Base-by-base conservation (phyloP, 805 yeast genomes). In the Jamesozyma spencerorum region DNA sequence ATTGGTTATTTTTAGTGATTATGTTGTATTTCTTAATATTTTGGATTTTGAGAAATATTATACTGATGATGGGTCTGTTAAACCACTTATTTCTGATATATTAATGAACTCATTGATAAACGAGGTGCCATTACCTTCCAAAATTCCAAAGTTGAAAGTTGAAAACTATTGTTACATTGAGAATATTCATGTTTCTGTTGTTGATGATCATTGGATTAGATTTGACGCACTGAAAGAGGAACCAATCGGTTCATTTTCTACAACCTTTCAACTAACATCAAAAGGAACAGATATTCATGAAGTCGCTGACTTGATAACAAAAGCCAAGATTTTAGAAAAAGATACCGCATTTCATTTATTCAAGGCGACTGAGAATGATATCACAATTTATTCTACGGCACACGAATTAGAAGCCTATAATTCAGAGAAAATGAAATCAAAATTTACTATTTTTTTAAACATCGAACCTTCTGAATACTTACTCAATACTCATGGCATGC, bases 71-170 rank as follows among this genome's bases (percentile, higher is more conserved):
- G 44, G 39, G 11, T 34, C 44, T 7, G 41, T 39, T 18, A 62
- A 64, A 35, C 83, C 92, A 2, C 70, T 81, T 2, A 68, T 83
- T 12, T 72, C 95, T 0, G 95, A 87, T 58, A 70, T 85, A 36
- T 64, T 90, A 44, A 85, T 88, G 94, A 94, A 88, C 53, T 85
- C 96, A 0, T 68, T 90, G 55, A 76, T 84, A 24, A 90, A 90
- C 56, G 94, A 85, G 51, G 80, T 79, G 18, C 92, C 95, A 0
- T 68, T 90, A 32, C 65, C 66, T 62, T 72, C 43, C 48, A 68
- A 73, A 31, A 63, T 87, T 14, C 96, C 97, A 0, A 65, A 67
- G 20, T 68, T 90, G 67, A 66, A 64, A 45, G 95, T 88, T 5
- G 68, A 66, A 11, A 70, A 73, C 3, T 85, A 92, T 84, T 71